Evolutionary conservation across 192 early-diverging fungal species (phyloP).

Genomic region (Dimargaris cristalligena): DNA sequence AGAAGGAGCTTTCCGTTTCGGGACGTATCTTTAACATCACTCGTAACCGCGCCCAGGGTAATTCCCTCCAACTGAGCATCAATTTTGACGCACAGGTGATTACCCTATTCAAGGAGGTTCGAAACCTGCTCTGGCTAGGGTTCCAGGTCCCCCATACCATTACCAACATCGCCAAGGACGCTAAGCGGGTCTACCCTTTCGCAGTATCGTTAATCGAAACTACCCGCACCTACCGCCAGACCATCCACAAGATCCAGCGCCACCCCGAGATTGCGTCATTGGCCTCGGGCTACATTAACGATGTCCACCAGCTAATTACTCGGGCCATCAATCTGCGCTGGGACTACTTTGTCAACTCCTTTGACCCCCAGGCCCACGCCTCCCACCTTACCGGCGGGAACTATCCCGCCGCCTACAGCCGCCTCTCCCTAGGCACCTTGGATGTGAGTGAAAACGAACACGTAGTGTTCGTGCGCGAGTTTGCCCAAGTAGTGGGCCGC

Average conservation of each 20-base stretch:
- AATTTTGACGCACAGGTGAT: slow-evolving; percentile 93
- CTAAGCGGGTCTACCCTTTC: slow-evolving; percentile 93
- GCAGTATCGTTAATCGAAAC: slow-evolving; percentile 94
- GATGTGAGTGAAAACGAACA: slow-evolving; percentile 70
- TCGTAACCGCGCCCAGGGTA: slow-evolving; percentile 54
- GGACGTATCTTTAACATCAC: slow-evolving; percentile 85
- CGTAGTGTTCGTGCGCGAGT: slow-evolving; percentile 87
- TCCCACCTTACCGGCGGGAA: slow-evolving; percentile 30
- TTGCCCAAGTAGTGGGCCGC: slow-evolving; percentile 70
- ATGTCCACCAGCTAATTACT: slow-evolving; percentile 74
- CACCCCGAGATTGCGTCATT: slow-evolving; percentile 60
- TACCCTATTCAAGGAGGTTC: slow-evolving; percentile 96
- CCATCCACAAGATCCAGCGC: slow-evolving; percentile 56
- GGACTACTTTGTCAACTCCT: slow-evolving; percentile 86
- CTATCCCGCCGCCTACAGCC: not conserved
- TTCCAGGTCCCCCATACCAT: slow-evolving; percentile 87
- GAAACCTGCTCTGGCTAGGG: slow-evolving; percentile 88
- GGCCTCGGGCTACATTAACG: slow-evolving; percentile 86
- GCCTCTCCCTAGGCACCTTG: slow-evolving; percentile 13
- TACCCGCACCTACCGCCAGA: slow-evolving; percentile 79
- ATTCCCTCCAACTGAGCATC: slow-evolving; percentile 61
- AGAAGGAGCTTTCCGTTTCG: slow-evolving; percentile 63
- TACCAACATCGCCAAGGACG: slow-evolving; percentile 81
- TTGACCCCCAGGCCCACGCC: slow-evolving; percentile 19
- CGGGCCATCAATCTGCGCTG: slow-evolving; percentile 63